Evolutionary conservation across 805 yeast genomes (phyloP).

Genomic region (Starmerella sp.): DNA sequence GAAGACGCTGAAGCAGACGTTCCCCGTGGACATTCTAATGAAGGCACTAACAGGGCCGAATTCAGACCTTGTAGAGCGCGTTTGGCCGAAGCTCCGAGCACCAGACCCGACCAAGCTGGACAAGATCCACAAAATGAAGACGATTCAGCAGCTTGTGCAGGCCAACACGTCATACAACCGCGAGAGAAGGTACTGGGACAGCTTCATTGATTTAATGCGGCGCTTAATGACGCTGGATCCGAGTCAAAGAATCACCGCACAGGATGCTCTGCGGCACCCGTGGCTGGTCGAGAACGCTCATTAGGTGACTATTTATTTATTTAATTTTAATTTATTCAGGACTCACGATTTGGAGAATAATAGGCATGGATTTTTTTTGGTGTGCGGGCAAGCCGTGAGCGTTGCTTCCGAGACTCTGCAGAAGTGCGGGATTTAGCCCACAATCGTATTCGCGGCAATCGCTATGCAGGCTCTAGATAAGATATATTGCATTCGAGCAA

Average conservation of each 20-base stretch:
- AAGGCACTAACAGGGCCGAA: slow-evolving; percentile 19
- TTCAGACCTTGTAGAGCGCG: slow-evolving; percentile 17
- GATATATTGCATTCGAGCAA: no score
- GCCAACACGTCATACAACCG: slow-evolving; percentile 12
- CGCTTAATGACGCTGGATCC: slow-evolving; percentile 65
- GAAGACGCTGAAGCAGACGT: slow-evolving; percentile 48
- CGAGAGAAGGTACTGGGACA: slow-evolving; percentile 70
- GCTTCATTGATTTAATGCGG: slow-evolving; percentile 58
- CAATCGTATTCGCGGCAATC: no score
- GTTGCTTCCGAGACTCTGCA: no score
- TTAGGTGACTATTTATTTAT: slow-evolving; percentile 6
- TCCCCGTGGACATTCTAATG: slow-evolving; percentile 24
- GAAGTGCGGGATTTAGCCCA: no score
- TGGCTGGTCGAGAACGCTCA: slow-evolving; percentile 44
- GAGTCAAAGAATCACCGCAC: slow-evolving; percentile 56
- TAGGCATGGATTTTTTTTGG: no score
- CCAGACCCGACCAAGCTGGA: slow-evolving; percentile 14
- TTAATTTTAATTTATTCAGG: background rate
- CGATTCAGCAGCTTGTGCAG: slow-evolving; percentile 16
- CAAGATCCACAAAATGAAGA: slow-evolving; percentile 13
- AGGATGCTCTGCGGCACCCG: slow-evolving; percentile 65
- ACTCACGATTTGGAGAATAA: background rate
- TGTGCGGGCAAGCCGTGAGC: no score
- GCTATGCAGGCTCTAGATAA: no score
- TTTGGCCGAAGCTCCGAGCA: slow-evolving; percentile 6